Base-by-base conservation (phyloP, 2,329 filamentous ascomycete genomes). In the Westerdykella aurantiaca region DNA sequence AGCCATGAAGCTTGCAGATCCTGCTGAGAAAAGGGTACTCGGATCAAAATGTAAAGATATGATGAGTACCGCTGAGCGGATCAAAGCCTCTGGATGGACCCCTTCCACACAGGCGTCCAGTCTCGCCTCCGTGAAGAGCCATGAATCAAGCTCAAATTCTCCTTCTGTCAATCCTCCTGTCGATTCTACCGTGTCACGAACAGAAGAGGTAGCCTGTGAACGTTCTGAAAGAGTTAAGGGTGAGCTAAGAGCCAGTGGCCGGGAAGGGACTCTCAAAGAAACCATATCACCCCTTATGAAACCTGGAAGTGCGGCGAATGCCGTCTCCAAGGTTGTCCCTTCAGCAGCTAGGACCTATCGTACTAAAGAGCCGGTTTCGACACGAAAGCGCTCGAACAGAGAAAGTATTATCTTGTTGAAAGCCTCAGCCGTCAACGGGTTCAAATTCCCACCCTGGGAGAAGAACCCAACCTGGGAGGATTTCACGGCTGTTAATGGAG, bases 361-460 rank as follows among this genome's bases (percentile, higher is more conserved):
- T 29, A 9, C 25, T 29, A 67, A 61, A 37, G 72, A 74, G 49
- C 78, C 78, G 2, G 48, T 66, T 3, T 81, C 79, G 18, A 76
- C 71, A 9, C 77, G 86, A 42, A 73, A 77, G 44, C 72, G 86
- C 12, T 77, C 86, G 2, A 85, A 77, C 4, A 74, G 76, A 13
- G 89, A 95, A 66, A 77, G 89, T 58, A 83, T 86, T 23, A 82
- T 96, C 40, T 68, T 97, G 7, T 72, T 86, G 1, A 82, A 83
- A 58, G 82, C 84, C 3, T 93, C 90, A 4, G 84, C 81, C 43
- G 75, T 98, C 16, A 88, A 95, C 61, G 88, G 85, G 0, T 85
- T 82, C 57, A 76, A 85, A 16, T 97, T 95, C 53, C 88, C 86
- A 10, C 88, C 86, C 0, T 98, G 93, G 93, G 52, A 58, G 23